Conservation (phyloP, 768 basidiomycete genomes). For the Postia placenta region DNA sequence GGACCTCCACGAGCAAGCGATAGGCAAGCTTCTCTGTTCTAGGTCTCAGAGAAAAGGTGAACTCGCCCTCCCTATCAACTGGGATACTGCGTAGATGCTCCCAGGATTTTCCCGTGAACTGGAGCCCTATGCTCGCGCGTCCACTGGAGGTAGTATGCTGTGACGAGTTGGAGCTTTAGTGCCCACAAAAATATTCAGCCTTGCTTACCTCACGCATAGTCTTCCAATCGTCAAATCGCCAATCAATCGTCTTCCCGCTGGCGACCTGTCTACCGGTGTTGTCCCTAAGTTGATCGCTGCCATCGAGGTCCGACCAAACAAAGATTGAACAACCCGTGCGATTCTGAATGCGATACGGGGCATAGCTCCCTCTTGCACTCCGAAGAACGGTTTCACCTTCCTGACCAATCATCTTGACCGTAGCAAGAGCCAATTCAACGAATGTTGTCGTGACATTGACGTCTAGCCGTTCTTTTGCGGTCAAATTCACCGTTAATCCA, state of each 20-base stretch:
- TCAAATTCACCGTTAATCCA: constrained; percentile 53
- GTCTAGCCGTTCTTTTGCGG: constrained; percentile 80
- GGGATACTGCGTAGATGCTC: constrained; percentile 83
- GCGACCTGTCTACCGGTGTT: constrained; percentile 52
- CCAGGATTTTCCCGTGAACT: constrained; percentile 82
- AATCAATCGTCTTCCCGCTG: constrained; percentile 76
- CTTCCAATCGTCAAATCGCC: constrained; percentile 97
- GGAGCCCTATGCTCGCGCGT: constrained; percentile 84
- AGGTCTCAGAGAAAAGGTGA: constrained; percentile 80
- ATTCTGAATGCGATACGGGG: constrained; percentile 91
- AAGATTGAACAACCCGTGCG: constrained; percentile 81
- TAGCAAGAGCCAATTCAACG: constrained; percentile 75
- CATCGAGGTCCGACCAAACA: constrained; percentile 80
- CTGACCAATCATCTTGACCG: constrained; percentile 64
- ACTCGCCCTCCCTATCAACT: constrained; percentile 93
- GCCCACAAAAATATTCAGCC: background rate
- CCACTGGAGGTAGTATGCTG: constrained; percentile 44
- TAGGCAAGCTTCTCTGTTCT: constrained; percentile 66
- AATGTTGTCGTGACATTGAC: constrained; percentile 89
- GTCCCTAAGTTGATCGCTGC: constrained; percentile 39
- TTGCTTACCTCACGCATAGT: constrained; percentile 78
- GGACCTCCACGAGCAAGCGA: constrained; percentile 84
- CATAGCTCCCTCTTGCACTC: constrained; percentile 80
- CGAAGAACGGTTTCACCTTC: constrained; percentile 68
- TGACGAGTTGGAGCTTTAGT: background rate